Evolutionary conservation across 345 rosid genomes (phyloP).

Genomic region (Sonneratia alba): DNA sequence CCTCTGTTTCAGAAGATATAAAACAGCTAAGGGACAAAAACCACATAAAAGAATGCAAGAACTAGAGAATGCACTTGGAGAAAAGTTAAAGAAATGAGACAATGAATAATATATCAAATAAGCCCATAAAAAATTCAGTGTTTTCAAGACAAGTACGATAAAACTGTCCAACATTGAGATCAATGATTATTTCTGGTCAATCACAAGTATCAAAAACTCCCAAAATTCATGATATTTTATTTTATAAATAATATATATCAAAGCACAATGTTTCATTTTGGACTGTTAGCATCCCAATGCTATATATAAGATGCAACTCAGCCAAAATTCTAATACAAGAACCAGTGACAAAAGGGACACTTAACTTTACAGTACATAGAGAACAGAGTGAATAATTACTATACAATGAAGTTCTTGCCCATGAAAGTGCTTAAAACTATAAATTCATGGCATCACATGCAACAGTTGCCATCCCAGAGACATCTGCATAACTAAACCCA

Average conservation of each 20-base stretch:
- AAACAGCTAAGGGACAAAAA: not conserved
- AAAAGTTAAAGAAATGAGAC: not conserved
- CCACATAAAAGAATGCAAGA: not conserved
- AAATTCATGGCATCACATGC: not conserved
- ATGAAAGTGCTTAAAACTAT: not conserved
- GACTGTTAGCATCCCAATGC: not conserved
- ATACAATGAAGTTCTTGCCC: not conserved
- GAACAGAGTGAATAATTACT: not conserved
- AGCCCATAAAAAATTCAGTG: not conserved
- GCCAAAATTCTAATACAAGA: not conserved
- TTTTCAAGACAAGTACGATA: not conserved
- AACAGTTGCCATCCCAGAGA: not conserved
- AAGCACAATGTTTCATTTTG: not conserved
- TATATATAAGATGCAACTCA: not conserved
- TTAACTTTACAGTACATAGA: not conserved
- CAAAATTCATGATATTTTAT: not conserved
- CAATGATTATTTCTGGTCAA: not conserved
- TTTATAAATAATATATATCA: not conserved
- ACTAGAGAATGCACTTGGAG: not conserved
- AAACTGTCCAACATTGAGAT: not conserved
- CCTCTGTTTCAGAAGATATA: slow-evolving; percentile 33
- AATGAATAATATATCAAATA: not conserved
- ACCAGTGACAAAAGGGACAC: not conserved
- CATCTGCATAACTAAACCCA: not conserved
- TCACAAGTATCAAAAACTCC: not conserved